Evolutionary conservation across 2,329 filamentous ascomycete genomes (phyloP).

Genomic region (Chrysosporium keratinophilum): DNA sequence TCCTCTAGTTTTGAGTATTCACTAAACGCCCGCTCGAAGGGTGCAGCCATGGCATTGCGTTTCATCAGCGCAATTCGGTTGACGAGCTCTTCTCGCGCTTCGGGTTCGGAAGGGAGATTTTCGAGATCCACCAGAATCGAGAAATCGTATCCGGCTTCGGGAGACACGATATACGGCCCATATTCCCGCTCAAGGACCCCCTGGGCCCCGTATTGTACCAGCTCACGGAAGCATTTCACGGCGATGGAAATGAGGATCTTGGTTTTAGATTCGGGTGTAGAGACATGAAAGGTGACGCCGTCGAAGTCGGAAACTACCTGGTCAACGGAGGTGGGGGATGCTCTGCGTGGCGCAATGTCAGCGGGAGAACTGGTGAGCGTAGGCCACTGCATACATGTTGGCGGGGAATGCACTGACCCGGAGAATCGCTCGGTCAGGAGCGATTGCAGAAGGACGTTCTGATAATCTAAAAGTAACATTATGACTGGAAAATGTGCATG

Average conservation of each 20-base stretch:
- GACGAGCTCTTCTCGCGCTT: constrained; percentile 76
- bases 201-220: constrained; percentile 86
- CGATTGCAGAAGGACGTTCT: constrained; percentile 95
- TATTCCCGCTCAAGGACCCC: constrained; percentile 90
- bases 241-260: constrained; percentile 91
- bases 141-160: constrained; percentile 92
- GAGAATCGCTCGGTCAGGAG: constrained; percentile 91
- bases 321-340: constrained; percentile 78
- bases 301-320: constrained; percentile 99
- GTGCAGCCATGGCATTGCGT: constrained; percentile 96
- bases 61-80: constrained; percentile 83
- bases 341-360: constrained; percentile 46
- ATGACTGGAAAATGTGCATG: constrained; percentile 20
- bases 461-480: constrained; percentile 95
- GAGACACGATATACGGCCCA: constrained; percentile 74
- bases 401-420: constrained; percentile 45
- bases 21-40: constrained; percentile 93
- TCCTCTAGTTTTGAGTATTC: constrained; percentile 80
- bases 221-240: constrained; percentile 88
- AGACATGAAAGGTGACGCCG: constrained; percentile 96
- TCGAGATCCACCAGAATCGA: constrained; percentile 85
- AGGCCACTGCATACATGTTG: constrained; percentile 21
- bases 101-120: constrained; percentile 69
- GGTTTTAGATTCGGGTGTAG: constrained; percentile 84
- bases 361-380: constrained; percentile 21